Conservation (phyloP, 2,329 filamentous ascomycete species). For the Colletotrichum cereale region DNA sequence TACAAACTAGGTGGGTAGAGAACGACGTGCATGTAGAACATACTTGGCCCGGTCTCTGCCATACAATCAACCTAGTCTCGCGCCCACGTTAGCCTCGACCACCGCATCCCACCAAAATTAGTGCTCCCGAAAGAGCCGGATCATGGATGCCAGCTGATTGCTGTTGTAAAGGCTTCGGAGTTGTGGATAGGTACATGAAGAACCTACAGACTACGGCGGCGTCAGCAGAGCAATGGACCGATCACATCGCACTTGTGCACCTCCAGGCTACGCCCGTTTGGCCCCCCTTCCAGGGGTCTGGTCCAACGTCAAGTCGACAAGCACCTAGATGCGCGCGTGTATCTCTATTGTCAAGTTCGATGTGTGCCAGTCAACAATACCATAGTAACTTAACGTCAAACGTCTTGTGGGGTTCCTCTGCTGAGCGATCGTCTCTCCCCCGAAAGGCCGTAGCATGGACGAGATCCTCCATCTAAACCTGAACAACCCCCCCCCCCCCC, state of each 20-base stretch:
- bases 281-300: not conserved
- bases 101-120: not conserved
- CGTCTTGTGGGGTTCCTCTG: not conserved
- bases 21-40: not conserved
- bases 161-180: not conserved
- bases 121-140: not conserved
- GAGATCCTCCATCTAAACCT: not conserved
- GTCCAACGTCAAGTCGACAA: not conserved
- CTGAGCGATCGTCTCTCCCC: not conserved
- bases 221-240: not conserved
- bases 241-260: not conserved
- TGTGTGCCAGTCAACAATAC: not conserved
- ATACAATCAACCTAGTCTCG: constrained; percentile 2
- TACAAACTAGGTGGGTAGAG: not conserved
- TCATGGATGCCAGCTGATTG: not conserved
- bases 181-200: not conserved
- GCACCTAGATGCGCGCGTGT: not conserved
- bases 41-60: not conserved
- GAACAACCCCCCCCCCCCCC: not conserved
- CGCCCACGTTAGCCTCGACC: constrained; percentile 29
- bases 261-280: not conserved
- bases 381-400: not conserved
- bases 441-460: not conserved
- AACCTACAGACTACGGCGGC: not conserved
- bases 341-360: not conserved